phyloP scores from a whole-genome alignment of 768 basidiomycete genomes.

The Hygrocybe coccinea region DNA sequence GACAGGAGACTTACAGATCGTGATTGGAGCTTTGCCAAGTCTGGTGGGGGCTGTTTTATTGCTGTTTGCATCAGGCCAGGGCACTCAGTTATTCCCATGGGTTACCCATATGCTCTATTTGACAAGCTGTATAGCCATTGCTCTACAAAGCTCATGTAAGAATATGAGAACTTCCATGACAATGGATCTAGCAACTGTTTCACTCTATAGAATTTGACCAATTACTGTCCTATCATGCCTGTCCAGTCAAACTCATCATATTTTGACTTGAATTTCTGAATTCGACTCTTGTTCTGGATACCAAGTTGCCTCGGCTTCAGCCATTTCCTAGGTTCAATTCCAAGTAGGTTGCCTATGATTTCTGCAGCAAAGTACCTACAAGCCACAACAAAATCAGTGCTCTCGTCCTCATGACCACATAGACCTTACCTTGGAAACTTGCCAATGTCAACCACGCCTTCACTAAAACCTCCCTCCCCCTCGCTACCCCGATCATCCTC shows the following conservation, averaged over 20 bases:
- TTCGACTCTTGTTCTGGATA: slow-evolving; percentile 57
- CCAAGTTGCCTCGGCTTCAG: slow-evolving; percentile 73
- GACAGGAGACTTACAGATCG: too few relatives aligned
- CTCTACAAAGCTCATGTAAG: too few relatives aligned
- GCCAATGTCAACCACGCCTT: slow-evolving; percentile 74
- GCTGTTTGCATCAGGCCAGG: too few relatives aligned
- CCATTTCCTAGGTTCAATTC: slow-evolving; percentile 84
- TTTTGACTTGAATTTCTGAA: slow-evolving; percentile 61
- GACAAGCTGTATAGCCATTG: too few relatives aligned
- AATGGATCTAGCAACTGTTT: too few relatives aligned
- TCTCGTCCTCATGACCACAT: slow-evolving; percentile 10
- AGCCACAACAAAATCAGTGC: slow-evolving; percentile 4
- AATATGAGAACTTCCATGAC: too few relatives aligned
- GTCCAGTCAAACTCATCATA: slow-evolving; percentile 85
- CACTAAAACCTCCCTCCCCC: too few relatives aligned
- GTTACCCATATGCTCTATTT: too few relatives aligned
- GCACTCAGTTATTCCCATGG: too few relatives aligned
- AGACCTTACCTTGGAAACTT: slow-evolving; percentile 75
- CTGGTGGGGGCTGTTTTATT: too few relatives aligned
- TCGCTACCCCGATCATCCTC: slow-evolving; percentile 58
- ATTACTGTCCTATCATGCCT: slow-evolving; percentile 50
- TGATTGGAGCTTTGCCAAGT: too few relatives aligned
- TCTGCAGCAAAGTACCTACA: slow-evolving; percentile 89
- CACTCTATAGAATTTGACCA: too few relatives aligned
- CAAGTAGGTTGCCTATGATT: slow-evolving; percentile 88